phyloP scores from a whole-genome alignment of 2,329 filamentous ascomycete genomes.

The Hymenoscyphus fraxineus region DNA sequence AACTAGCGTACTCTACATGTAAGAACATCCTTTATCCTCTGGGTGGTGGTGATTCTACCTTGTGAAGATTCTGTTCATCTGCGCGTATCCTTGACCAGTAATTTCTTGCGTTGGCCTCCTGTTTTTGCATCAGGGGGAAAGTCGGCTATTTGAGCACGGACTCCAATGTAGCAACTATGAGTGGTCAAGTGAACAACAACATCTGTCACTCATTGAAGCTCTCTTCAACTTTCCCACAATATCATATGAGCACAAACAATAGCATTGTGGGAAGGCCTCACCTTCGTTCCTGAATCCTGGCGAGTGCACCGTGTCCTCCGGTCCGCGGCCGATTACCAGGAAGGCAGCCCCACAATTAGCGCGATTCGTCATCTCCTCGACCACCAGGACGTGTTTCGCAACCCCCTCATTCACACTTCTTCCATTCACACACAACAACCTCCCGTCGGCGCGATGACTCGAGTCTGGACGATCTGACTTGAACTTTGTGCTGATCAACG shows the following conservation, averaged over 20 bases:
- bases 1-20: background rate
- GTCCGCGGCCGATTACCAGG: background rate
- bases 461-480: background rate
- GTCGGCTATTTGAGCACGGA: background rate
- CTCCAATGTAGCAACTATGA: background rate
- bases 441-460: background rate
- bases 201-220: background rate
- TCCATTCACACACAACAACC: slow-evolving; percentile 4
- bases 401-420: background rate
- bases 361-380: background rate
- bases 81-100: background rate
- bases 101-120: background rate
- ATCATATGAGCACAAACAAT: background rate
- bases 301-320: background rate
- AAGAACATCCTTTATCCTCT: background rate
- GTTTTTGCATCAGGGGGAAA: background rate
- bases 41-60: background rate
- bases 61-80: background rate
- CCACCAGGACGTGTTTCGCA: background rate
- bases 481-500: slow-evolving; percentile 1
- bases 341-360: background rate
- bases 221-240: background rate
- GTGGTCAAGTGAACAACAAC: background rate
- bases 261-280: background rate
- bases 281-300: background rate